Base-by-base conservation (phyloP, 2,329 filamentous ascomycete genomes). In the Epichloe gansuensis region DNA sequence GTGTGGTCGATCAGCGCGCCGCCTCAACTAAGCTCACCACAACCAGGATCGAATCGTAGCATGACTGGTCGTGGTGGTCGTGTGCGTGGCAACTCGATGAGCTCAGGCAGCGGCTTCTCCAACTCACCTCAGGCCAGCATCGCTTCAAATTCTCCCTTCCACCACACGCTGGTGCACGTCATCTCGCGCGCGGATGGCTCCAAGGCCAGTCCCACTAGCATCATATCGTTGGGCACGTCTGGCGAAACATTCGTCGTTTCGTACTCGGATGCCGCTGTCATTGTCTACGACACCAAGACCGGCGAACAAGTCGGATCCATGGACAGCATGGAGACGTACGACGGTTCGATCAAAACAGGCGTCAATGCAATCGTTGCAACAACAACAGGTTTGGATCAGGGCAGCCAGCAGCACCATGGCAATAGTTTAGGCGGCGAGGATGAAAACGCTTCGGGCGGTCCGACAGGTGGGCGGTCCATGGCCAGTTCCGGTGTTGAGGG, bases 1-100 rank as follows among this genome's bases (percentile, higher is more conserved):
- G 81, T 98, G 21, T 98, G 93, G 93, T 88, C 91, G 21, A 86
- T 97, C 55, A 95, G 88, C 63, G 83, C 90, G 37, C 91, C 93
- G 28, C 91, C 91, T 8, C 89, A 94, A 61, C 71, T 90, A 50
- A 85, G 85, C 35, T 91, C 89, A 11, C 89, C 89, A 8, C 86
- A 90, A 60, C 82, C 85, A 11, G 84, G 82, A 28, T 69, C 73
- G 28, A 70, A 71, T 50, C 77, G 88, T 60, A 78, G 87, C 50
- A 69, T 72, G 52, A 66, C 72, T 1, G 75, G 74, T 6, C 73
- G 68, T 9, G 82, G 85, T 56, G 88, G 90, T 23, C 88, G 89
- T 60, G 82, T 91, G 51, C 79, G 91, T 56, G 90, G 86, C 54
- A 91, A 96, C 69, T 95, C 90, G 25, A 93, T 96, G 72, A 95